Conservation (phyloP, 2,329 filamentous ascomycete genomes). For the Fusarium sp. region DNA sequence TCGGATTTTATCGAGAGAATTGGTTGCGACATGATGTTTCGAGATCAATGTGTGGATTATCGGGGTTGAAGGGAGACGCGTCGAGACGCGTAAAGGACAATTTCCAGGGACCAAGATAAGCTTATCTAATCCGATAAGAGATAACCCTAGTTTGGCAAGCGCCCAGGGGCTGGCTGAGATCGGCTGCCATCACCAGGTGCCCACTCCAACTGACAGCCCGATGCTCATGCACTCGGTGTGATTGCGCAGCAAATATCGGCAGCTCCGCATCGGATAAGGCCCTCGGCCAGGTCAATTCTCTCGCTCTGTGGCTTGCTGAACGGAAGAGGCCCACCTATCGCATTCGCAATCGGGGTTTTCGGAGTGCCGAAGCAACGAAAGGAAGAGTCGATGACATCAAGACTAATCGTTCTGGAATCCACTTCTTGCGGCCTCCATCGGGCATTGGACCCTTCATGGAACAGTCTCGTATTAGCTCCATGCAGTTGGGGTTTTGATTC, state of each 20-base stretch:
- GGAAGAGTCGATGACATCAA: slow-evolving; percentile 37
- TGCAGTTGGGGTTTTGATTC: slow-evolving; percentile 5
- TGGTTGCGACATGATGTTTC: slow-evolving; percentile 57
- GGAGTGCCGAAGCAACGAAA: slow-evolving; percentile 1
- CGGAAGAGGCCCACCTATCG: slow-evolving; percentile 1
- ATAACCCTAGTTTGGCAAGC: neutral
- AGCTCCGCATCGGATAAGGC: neutral
- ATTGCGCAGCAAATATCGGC: neutral
- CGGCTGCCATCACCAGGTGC: neutral
- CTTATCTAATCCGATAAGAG: slow-evolving; percentile 35
- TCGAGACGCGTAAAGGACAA: slow-evolving; percentile 42
- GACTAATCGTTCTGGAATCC: slow-evolving; percentile 25
- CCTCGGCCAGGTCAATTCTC: neutral
- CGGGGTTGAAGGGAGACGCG: slow-evolving; percentile 36
- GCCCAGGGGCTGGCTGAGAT: neutral
- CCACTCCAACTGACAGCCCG: neutral
- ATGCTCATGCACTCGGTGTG: neutral
- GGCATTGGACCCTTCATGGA: neutral
- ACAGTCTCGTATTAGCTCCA: neutral
- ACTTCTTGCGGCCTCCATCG: slow-evolving; percentile 10
- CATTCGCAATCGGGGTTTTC: slow-evolving; percentile 11
- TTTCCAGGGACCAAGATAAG: neutral
- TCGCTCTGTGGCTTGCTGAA: neutral
- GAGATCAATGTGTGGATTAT: slow-evolving; percentile 5
- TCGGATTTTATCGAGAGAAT: slow-evolving; percentile 59